phyloP scores from a whole-genome alignment of 2,329 filamentous ascomycete species.

The Penicillium sp. region DNA sequence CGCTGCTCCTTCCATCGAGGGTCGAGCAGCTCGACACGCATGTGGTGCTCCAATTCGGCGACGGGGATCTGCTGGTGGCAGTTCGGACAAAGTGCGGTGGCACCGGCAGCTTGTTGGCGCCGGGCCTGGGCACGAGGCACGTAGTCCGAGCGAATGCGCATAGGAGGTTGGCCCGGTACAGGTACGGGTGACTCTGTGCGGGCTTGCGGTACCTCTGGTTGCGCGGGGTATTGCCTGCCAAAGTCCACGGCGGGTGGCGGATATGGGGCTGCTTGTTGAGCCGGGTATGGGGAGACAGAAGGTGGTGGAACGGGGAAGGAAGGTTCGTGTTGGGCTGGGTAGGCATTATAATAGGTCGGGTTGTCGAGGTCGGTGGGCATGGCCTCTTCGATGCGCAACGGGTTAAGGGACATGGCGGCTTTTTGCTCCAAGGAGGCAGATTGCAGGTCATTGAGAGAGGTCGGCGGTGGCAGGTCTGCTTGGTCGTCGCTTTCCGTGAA shows the following conservation, averaged over 20 bases:
- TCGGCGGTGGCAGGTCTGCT: constrained; percentile 84
- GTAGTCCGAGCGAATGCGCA: constrained; percentile 94
- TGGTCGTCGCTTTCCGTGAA: constrained; percentile 90
- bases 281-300: constrained; percentile 35
- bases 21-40: constrained; percentile 92
- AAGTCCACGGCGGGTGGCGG: constrained; percentile 38
- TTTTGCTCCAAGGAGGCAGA: constrained; percentile 95
- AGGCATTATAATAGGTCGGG: constrained; percentile 60
- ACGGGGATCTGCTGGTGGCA: constrained; percentile 89
- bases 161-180: constrained; percentile 62
- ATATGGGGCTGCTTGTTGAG: constrained; percentile 36
- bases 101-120: constrained; percentile 69
- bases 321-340: constrained; percentile 49
- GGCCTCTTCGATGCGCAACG: constrained; percentile 89
- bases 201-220: constrained; percentile 63
- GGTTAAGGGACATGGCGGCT: constrained; percentile 83
- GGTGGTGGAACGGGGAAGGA: constrained; percentile 39
- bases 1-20: constrained; percentile 96
- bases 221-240: constrained; percentile 48
- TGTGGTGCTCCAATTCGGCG: constrained; percentile 87
- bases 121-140: constrained; percentile 81
- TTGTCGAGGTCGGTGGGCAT: constrained; percentile 77
- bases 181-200: constrained; percentile 77
- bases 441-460: constrained; percentile 87
- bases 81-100: constrained; percentile 79